Base-by-base conservation (phyloP, 805 yeast species). In the Candida sphagnicola region DNA sequence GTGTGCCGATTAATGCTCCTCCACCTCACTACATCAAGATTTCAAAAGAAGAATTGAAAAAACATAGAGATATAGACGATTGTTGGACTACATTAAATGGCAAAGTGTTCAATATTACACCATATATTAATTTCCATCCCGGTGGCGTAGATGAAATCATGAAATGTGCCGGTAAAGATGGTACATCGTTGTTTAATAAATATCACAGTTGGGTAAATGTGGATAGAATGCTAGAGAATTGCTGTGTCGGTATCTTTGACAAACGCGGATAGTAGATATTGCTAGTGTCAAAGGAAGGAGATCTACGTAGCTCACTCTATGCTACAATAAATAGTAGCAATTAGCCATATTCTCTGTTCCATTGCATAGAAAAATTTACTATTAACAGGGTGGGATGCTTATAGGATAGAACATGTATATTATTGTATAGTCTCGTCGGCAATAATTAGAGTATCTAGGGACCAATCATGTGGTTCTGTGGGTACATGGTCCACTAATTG, bases 1-100 rank as follows among this genome's bases (percentile, higher is more conserved):
- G 79, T 0, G 71, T 75, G 2, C 64, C 62, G 3, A 69, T 73
- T 0, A 58, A 61, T 28, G 71, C 78, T 0, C 81, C 80, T 36
- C 87, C 86, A 0, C 64, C 72, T 1, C 65, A 53, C 10, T 61
- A 54, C 38, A 47, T 83, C 13, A 63, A 71, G 37, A 71, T 85
- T 0, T 65, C 82, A 4, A 67, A 65, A 29, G 79, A 74, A 2
- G 83, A 84, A 48, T 64, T 90, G 39, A 61, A 63, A 31, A 65
- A 59, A 35, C 97, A 91, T 57, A 70, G 65, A 14, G 57, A 70
- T 0, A 45, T 43, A n/a, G 74, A 74, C 0, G 95, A 93, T 54
- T 85, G 85, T 42, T 91, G 98, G 98, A 83, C 93, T 3, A 78
- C 78, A 24, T 71, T 91, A 5, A 78, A 77, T 31, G 86, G 89